phyloP scores from a whole-genome alignment of 257 asterid genomes.

The Lavandula angustifolia region DNA sequence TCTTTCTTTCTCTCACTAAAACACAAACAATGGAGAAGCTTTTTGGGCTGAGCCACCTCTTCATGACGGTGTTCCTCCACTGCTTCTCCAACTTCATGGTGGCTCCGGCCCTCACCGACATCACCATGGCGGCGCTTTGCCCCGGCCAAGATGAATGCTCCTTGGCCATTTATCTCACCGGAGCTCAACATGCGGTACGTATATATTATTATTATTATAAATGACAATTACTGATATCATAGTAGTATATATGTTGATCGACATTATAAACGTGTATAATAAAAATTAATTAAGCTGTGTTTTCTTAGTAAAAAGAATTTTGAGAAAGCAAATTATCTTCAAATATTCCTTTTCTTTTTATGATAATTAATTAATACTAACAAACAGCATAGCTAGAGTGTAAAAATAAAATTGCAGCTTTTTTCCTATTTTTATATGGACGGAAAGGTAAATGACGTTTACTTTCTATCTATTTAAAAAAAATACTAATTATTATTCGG shows the following conservation, averaged over 20 bases:
- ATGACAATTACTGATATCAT: too few species aligned
- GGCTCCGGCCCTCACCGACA: conserved; percentile 84
- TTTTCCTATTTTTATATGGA: conserved; percentile 4
- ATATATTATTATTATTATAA: too few species aligned
- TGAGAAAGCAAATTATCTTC: neutral
- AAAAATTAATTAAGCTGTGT: neutral
- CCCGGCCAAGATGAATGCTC: conserved; percentile 82
- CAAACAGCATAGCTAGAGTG: neutral
- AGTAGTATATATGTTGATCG: too few species aligned
- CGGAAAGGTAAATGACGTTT: neutral
- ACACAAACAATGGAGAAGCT: conserved; percentile 45
- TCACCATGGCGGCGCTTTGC: conserved; percentile 78
- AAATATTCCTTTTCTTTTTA: neutral
- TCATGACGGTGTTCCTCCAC: conserved; percentile 80
- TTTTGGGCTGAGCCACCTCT: conserved; percentile 74
- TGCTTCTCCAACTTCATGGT: conserved; percentile 82
- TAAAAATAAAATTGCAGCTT: conserved; percentile 1
- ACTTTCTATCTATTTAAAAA: neutral
- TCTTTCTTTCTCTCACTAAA: neutral
- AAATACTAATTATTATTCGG: neutral
- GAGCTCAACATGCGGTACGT: conserved; percentile 81
- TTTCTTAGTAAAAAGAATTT: neutral
- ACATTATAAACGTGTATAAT: neutral
- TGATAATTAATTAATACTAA: neutral
- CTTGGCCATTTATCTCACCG: conserved; percentile 82